A percentile compares a stretch with the other conserved stretches of the same genome.
These are phyloP conservation scores for Stephania yunnanensis DNA, from an alignment of 164 flowering plant species.

Conservation along the genomic window DNA sequence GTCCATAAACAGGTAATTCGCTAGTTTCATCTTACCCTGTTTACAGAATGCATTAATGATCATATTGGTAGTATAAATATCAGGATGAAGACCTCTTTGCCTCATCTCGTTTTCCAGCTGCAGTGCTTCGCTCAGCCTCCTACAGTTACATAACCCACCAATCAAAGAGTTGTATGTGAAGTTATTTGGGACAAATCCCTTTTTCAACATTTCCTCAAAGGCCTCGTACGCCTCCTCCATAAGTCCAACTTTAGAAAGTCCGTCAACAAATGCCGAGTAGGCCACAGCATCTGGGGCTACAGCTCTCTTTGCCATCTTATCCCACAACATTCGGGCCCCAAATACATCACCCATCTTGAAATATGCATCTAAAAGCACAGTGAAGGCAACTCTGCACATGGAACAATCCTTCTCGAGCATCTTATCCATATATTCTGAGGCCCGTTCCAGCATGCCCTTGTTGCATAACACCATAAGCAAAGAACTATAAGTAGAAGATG, in stretches of 20 bases:
- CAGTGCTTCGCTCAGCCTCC: conserved; percentile 54
- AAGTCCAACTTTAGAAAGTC: conserved; percentile 60
- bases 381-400: conserved; percentile 56
- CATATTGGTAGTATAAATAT: conserved; percentile 60
- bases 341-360: conserved; percentile 47
- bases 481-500: conserved; percentile 69
- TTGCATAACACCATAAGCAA: conserved; percentile 61
- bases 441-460: conserved; percentile 59
- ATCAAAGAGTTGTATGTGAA: conserved; percentile 83
- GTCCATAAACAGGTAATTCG: conserved; percentile 43
- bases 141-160: conserved; percentile 53
- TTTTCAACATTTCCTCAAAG: conserved; percentile 54
- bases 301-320: conserved; percentile 51
- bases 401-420: conserved; percentile 64
- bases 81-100: conserved; percentile 72
- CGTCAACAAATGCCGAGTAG: conserved; percentile 74
- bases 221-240: conserved; percentile 59
- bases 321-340: conserved; percentile 64
- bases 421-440: conserved; percentile 43
- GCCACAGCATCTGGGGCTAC: conserved; percentile 75
- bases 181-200: conserved; percentile 73
- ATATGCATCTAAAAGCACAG: conserved; percentile 70
- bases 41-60: conserved; percentile 77
- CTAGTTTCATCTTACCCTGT: conserved; percentile 58
- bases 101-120: conserved; percentile 67